phyloP scores from a whole-genome alignment of 75 land plant genomes.

The Isoetes taiwanensis region DNA sequence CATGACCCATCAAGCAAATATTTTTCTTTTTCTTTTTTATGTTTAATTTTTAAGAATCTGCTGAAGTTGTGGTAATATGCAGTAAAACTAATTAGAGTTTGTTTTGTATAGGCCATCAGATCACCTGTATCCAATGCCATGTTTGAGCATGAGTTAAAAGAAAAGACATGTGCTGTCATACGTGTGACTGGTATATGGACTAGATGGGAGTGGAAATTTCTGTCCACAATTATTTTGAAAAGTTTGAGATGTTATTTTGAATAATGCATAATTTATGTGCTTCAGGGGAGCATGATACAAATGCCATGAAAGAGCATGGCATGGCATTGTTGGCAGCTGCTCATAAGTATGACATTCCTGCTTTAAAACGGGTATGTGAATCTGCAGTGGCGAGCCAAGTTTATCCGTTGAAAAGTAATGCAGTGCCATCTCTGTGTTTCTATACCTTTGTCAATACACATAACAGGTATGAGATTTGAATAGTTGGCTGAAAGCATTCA shows the following conservation, averaged over 20 bases:
- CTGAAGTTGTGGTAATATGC: too few species aligned
- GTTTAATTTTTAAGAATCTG: too few species aligned
- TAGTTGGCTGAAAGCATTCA: too few species aligned
- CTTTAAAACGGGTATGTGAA: background rate
- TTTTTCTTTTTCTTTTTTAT: too few species aligned
- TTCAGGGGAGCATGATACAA: constrained; percentile 6
- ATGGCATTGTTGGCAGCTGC: constrained; percentile 7
- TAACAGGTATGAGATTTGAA: constrained; percentile 68
- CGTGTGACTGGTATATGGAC: background rate
- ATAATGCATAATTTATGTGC: too few species aligned
- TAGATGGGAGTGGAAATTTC: too few species aligned
- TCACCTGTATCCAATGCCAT: constrained; percentile 1
- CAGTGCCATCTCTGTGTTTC: constrained; percentile 89
- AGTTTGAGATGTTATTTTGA: too few species aligned
- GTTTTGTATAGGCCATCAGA: background rate
- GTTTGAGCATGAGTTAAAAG: constrained; percentile 5
- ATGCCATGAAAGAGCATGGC: background rate
- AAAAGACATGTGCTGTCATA: constrained; percentile 3
- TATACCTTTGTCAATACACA: constrained; percentile 91
- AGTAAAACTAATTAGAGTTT: too few species aligned
- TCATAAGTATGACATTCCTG: constrained; percentile 4
- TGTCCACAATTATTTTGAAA: too few species aligned
- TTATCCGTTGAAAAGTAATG: constrained; percentile 58
- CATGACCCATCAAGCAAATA: too few species aligned
- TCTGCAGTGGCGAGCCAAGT: too few species aligned